Percentiles rank a stretch among this genome's conserved stretches.
Evolutionary conservation across 2,329 filamentous ascomycete species (phyloP).

Genomic region (Cladosporium sphaerospermum): DNA sequence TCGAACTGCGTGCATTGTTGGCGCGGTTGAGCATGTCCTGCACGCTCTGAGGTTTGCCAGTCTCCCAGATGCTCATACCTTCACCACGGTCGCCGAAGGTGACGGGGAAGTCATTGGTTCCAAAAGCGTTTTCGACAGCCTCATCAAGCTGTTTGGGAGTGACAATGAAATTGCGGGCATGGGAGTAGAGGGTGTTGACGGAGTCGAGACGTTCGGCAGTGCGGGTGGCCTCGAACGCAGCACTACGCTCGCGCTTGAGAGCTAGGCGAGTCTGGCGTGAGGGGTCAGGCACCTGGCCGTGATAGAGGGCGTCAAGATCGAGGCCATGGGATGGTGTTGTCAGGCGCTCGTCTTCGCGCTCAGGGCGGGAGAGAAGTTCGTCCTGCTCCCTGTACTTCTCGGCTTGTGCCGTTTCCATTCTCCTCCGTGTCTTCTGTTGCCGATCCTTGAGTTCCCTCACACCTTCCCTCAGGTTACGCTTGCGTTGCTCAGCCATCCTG

Average conservation of each 20-base stretch:
- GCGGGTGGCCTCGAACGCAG: constrained; percentile 17
- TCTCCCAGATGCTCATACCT: constrained; percentile 46
- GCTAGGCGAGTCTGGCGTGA: constrained; percentile 52
- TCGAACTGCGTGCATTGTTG: constrained; percentile 25
- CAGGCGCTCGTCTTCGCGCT: constrained; percentile 68
- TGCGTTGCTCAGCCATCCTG: constrained; percentile 64
- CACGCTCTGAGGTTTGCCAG: constrained; percentile 42
- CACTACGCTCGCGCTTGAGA: constrained; percentile 26
- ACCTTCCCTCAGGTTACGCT: constrained; percentile 65
- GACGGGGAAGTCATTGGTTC: constrained; percentile 45
- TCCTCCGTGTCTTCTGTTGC: constrained; percentile 44
- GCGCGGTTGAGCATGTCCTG: constrained; percentile 40
- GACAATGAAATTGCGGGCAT: constrained; percentile 80
- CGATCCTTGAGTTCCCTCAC: constrained; percentile 63
- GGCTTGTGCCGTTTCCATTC: constrained; percentile 37
- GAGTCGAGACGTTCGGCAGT: constrained; percentile 47
- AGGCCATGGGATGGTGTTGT: constrained; percentile 59
- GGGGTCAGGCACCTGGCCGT: constrained; percentile 51
- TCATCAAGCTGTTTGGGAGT: constrained; percentile 68
- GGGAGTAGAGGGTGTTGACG: constrained; percentile 83
- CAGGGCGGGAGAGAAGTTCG: constrained; percentile 54
- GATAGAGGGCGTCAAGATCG: constrained; percentile 27
- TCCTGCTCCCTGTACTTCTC: constrained; percentile 46
- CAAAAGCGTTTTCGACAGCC: constrained; percentile 71
- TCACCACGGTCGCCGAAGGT: constrained; percentile 31